Evolutionary conservation across 108 stramenopile genomes (phyloP), one percentile per base, ranked within the genome.

Genomic region (Cyclotella kingstonii): DNA sequence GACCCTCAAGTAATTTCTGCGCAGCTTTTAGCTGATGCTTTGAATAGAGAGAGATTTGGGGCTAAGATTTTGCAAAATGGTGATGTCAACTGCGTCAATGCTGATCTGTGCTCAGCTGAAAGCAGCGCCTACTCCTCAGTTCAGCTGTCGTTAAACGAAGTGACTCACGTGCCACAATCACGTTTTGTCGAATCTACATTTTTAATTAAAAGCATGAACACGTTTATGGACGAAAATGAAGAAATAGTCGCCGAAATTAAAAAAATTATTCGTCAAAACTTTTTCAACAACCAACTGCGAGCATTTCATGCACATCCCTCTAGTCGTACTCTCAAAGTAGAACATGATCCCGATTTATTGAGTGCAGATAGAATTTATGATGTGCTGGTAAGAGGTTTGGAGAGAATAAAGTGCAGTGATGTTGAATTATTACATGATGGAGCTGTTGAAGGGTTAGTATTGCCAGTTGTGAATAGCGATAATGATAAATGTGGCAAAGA

Each of bases 141-240:
- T 4, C 21, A 49, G 27, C 31, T 50, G 8, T 25, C 42, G 14
- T 52, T 39, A 6, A 35, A 74, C 4, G 70, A 42, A 36, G 42
- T 7, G 11, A 60, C 53, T 42, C 28, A 59, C 23, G 42, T 73
- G 19, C 34, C 66, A 5, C 67, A 70, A 61, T 86, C 85, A 10
- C 56, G 51, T 17, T 86, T 73, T 70, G 89, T 90, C 27, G 89
- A 86, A 43, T 74, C 75, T 22, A 90, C 89, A 31, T 61, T 90
- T 33, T 26, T 56, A 5, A 50, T 90, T 39, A 48, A 61, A n/a
- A 63, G 74, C 28, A 52, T 84, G 55, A 36, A 55, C 10, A 39
- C 27, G 0, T 60, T 26, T 3, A 21, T 15, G n/a, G 11, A 49
- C 15, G 33, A 1, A 4, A 18, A 3, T 14, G 41, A 46, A 2